These are phyloP conservation scores for Ilex paraguariensis DNA, from an alignment of 305 asterid species.

Conservation along the genomic window DNA sequence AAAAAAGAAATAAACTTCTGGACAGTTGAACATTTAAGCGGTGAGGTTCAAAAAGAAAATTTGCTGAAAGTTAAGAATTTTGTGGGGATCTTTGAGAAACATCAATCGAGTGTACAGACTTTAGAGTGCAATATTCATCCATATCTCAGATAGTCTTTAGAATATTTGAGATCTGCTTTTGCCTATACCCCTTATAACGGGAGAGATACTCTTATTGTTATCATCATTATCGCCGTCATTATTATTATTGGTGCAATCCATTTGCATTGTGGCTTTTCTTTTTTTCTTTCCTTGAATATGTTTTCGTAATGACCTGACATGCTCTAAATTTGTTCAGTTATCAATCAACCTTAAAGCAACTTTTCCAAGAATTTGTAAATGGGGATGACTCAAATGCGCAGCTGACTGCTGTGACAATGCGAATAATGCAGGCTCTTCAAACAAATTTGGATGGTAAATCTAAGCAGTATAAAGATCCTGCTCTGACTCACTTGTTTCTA, in stretches of 20 bases:
- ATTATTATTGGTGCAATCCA: not conserved
- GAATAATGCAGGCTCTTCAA: slow-evolving; percentile 97
- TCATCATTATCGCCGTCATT: not conserved
- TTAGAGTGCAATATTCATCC: too few species aligned
- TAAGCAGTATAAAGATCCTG: slow-evolving; percentile 80
- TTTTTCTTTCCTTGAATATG: not conserved
- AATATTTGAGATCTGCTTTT: too few species aligned
- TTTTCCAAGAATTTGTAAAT: slow-evolving; percentile 76
- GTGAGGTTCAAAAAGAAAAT: too few species aligned
- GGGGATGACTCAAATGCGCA: slow-evolving; percentile 76
- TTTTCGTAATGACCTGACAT: not conserved
- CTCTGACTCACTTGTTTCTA: slow-evolving; percentile 85
- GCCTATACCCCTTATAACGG: too few species aligned
- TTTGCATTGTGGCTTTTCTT: not conserved
- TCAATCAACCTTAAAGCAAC: slow-evolving; percentile 90
- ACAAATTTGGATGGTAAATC: slow-evolving; percentile 98
- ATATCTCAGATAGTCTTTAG: too few species aligned
- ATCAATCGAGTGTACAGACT: too few species aligned
- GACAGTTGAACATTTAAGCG: too few species aligned
- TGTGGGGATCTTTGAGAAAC: too few species aligned
- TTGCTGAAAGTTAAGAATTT: too few species aligned
- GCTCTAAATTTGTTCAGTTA: slow-evolving; percentile 46
- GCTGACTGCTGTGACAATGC: slow-evolving; percentile 89
- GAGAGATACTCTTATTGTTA: not conserved
- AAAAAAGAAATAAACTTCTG: too few species aligned